A percentile compares a stretch with the other conserved stretches of the same genome.
Evolutionary conservation across 2,329 filamentous ascomycete species (phyloP).

Genomic region (Hypoxylon sp.): DNA sequence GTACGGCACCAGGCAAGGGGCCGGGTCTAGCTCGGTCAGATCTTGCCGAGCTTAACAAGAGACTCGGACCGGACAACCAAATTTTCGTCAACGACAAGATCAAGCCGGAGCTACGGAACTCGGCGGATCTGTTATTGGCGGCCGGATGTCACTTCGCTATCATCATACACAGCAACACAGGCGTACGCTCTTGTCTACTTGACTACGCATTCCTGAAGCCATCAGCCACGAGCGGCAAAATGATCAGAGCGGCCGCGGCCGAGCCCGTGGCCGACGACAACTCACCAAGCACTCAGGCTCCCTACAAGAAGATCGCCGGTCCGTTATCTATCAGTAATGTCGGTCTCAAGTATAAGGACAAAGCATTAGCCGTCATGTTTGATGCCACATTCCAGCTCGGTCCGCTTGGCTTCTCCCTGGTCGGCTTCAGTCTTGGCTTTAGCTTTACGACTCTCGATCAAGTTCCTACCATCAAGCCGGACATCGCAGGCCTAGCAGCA

Average conservation of each 20-base stretch:
- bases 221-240: not conserved
- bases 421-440: constrained; percentile 55
- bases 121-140: not conserved
- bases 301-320: constrained; percentile 1
- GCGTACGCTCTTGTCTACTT: not conserved
- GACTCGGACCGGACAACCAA: constrained; percentile 44
- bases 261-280: too few relatives aligned
- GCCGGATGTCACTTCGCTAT: not conserved
- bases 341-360: constrained; percentile 55
- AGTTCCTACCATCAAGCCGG: constrained; percentile 33
- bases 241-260: too few relatives aligned
- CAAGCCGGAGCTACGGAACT: not conserved
- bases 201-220: not conserved
- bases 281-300: not conserved
- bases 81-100: not conserved
- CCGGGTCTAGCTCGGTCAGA: constrained; percentile 13
- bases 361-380: constrained; percentile 52
- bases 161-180: not conserved
- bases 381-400: constrained; percentile 57
- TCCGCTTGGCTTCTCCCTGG: constrained; percentile 54
- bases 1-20: not conserved
- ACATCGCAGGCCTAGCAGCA: constrained; percentile 54
- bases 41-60: constrained; percentile 46
- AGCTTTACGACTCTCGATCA: constrained; percentile 42
- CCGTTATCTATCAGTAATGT: constrained; percentile 56